Conservation (phyloP, 768 basidiomycete species). For the Heimioporus sp. region DNA sequence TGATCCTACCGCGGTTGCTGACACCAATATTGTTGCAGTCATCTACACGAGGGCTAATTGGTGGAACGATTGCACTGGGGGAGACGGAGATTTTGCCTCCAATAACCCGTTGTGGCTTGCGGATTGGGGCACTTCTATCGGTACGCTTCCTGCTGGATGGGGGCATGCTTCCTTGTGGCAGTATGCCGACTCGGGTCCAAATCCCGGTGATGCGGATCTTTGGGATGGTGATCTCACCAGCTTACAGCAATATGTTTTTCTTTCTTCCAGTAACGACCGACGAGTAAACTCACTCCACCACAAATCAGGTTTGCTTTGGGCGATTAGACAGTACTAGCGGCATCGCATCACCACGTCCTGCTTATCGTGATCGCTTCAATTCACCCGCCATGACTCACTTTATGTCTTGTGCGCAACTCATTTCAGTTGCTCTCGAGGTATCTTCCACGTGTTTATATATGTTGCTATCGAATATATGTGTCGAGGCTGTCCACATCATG, state of each 20-base stretch:
- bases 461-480: no score
- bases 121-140: constrained; percentile 45
- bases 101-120: constrained; percentile 66
- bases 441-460: no score
- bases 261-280: neutral
- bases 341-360: neutral
- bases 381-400: no score
- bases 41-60: constrained; percentile 66
- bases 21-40: constrained; percentile 28
- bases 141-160: constrained; percentile 61
- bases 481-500: no score
- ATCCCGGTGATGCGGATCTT: constrained; percentile 55
- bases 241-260: constrained; percentile 34
- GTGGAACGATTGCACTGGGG: constrained; percentile 68
- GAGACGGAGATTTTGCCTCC: constrained; percentile 46
- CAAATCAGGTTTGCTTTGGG: constrained; percentile 23
- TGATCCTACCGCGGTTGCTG: neutral
- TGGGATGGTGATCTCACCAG: constrained; percentile 54
- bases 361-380: neutral
- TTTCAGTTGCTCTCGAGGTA: no score
- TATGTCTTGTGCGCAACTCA: no score
- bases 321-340: neutral
- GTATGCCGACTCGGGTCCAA: constrained; percentile 51
- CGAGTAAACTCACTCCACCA: neutral
- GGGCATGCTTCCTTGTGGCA: constrained; percentile 58